Evolutionary conservation across 2,329 filamentous ascomycete species (phyloP).

Genomic region (Xylaria sp.): DNA sequence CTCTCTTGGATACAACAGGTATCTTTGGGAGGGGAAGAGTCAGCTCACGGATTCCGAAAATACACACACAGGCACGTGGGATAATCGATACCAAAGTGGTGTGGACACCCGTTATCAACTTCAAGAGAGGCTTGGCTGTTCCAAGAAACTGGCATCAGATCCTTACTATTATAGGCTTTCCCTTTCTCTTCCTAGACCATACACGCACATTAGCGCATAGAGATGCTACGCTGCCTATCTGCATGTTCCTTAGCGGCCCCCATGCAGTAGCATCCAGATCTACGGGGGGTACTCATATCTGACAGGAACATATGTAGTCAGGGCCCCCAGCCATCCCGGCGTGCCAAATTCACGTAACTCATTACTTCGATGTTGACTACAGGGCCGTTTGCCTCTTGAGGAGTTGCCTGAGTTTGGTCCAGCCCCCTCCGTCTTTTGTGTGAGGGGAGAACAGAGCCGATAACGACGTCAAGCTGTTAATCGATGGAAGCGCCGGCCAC

Average conservation of each 20-base stretch:
- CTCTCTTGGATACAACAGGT: background rate
- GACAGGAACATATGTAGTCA: slow-evolving; percentile 32
- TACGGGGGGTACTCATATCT: slow-evolving; percentile 5
- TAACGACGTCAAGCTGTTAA: slow-evolving; percentile 15
- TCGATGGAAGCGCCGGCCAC: slow-evolving; percentile 32
- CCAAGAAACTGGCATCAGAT: slow-evolving; percentile 25
- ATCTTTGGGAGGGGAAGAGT: background rate
- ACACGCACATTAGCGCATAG: slow-evolving; percentile 11
- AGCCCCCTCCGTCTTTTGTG: background rate
- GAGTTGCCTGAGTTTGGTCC: slow-evolving; percentile 11
- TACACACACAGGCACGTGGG: background rate
- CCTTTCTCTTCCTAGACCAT: background rate
- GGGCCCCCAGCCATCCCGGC: slow-evolving; percentile 18
- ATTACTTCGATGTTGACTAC: slow-evolving; percentile 9
- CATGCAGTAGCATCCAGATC: slow-evolving; percentile 16
- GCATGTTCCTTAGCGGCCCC: slow-evolving; percentile 21
- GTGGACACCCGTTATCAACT: slow-evolving; percentile 13
- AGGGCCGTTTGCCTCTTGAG: background rate
- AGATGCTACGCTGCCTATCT: slow-evolving; percentile 16
- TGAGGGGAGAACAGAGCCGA: slow-evolving; percentile 12
- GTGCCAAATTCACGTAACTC: slow-evolving; percentile 14
- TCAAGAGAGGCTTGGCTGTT: slow-evolving; percentile 2
- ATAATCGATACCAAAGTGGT: slow-evolving; percentile 3
- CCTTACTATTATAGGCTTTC: slow-evolving; percentile 20
- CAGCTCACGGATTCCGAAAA: slow-evolving; percentile 1